Conservation (phyloP, 345 rosid species). For the Salix udensis region DNA sequence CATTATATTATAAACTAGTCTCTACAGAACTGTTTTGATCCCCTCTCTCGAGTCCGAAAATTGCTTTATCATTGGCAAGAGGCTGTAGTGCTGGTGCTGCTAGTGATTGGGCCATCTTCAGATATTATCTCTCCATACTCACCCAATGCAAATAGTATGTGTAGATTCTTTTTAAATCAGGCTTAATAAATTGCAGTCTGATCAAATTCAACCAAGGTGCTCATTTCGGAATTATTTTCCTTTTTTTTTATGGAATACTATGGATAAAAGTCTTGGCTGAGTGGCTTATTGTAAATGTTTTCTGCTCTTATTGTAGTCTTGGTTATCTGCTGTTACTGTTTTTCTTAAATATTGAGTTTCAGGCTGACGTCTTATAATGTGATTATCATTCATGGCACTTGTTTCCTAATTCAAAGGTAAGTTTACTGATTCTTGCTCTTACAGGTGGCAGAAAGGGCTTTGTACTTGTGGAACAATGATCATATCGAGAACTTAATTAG, state of each 20-base stretch:
- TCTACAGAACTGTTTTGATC: neutral
- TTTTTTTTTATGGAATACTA: neutral
- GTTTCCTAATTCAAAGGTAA: neutral
- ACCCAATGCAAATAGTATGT: neutral
- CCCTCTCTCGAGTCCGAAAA: no score
- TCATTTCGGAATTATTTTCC: neutral
- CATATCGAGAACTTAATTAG: conserved; percentile 61
- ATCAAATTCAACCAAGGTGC: neutral
- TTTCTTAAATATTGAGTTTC: neutral
- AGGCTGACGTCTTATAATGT: neutral
- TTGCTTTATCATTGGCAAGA: neutral
- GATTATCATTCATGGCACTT: neutral
- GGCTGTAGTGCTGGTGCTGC: neutral
- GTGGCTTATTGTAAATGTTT: neutral
- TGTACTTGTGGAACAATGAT: conserved; percentile 72
- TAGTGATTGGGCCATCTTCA: neutral
- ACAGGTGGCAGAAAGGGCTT: conserved; percentile 76
- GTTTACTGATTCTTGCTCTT: conserved; percentile 11
- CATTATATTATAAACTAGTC: neutral
- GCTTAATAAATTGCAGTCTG: no score
- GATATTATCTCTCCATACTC: neutral
- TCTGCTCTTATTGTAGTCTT: neutral
- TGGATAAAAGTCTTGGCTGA: neutral
- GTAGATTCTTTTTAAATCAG: no score
- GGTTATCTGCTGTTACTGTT: neutral